A percentile compares a stretch with the other conserved stretches of the same genome.
Conservation (phyloP, 192 early-diverging fungal species). For the Coemansia sp. region DNA sequence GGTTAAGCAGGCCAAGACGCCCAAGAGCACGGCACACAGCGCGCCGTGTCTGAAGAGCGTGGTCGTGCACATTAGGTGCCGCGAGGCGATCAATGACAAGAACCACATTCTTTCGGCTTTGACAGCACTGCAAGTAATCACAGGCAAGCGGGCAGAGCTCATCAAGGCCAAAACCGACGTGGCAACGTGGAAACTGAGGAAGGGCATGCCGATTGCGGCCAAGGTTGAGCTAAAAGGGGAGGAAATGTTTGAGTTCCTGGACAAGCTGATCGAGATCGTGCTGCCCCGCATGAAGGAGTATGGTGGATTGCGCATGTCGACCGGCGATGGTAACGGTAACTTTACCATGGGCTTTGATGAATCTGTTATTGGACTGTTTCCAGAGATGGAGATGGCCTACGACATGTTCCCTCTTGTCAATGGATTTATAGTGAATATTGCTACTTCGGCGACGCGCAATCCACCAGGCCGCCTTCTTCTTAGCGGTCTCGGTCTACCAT, state of each 20-base stretch:
- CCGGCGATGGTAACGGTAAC: constrained; percentile 80
- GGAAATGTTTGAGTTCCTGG: constrained; percentile 90
- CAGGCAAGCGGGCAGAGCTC: constrained; percentile 75
- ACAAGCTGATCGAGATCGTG: constrained; percentile 93
- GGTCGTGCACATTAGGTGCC: constrained; percentile 81
- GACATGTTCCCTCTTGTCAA: constrained; percentile 90
- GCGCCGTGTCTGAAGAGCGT: constrained; percentile 73
- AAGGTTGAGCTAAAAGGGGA: constrained; percentile 77
- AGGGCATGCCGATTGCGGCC: constrained; percentile 89
- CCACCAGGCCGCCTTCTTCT: constrained; percentile 76
- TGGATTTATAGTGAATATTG: constrained; percentile 82
- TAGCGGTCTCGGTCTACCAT: constrained; percentile 89
- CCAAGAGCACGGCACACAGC: constrained; percentile 59
- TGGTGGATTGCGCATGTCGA: constrained; percentile 67
- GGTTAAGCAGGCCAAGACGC: constrained; percentile 57
- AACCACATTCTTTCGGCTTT: constrained; percentile 83
- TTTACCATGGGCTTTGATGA: constrained; percentile 82
- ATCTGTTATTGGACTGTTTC: constrained; percentile 86
- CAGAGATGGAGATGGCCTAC: constrained; percentile 95
- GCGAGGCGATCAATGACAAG: constrained; percentile 86
- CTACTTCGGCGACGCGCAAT: constrained; percentile 79
- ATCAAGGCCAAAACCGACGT: constrained; percentile 78
- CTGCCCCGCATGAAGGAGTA: constrained; percentile 93
- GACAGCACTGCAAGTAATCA: constrained; percentile 87
- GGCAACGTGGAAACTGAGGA: constrained; percentile 82